A percentile compares a stretch with the other conserved stretches of the same genome.
These are phyloP conservation scores for Pichia ethanolica DNA, from an alignment of 805 yeast genomes.

Conservation along the genomic window DNA sequence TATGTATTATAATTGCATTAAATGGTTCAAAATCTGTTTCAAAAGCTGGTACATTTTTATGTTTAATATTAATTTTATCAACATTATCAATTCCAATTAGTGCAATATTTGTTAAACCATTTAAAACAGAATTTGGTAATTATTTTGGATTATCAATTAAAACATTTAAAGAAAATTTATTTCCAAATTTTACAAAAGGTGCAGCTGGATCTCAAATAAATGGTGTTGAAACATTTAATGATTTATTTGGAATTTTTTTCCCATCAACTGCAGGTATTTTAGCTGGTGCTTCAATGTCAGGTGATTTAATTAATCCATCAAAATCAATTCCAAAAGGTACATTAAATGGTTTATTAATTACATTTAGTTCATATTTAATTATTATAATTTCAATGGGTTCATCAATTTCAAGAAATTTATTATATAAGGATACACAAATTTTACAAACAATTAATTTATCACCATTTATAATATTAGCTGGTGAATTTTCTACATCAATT, in stretches of 20 bases:
- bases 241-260: constrained; percentile 89
- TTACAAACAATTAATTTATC: constrained; percentile 74
- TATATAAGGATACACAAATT: constrained; percentile 74
- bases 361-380: constrained; percentile 68
- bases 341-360: constrained; percentile 67
- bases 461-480: constrained; percentile 63
- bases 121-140: constrained; percentile 41
- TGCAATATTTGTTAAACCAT: constrained; percentile 57
- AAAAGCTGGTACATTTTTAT: constrained; percentile 69
- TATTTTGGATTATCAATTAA: constrained; percentile 73
- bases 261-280: constrained; percentile 98
- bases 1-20: constrained; percentile 69
- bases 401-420: constrained; percentile 70
- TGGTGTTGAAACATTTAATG: constrained; percentile 66
- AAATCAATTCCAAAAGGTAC: constrained; percentile 93
- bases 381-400: constrained; percentile 78
- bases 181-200: constrained; percentile 76
- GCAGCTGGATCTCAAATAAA: constrained; percentile 81
- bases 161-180: constrained; percentile 57
- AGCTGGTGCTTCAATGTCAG: constrained; percentile 99
- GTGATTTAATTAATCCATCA: constrained; percentile 81
- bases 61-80: constrained; percentile 57
- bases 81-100: constrained; percentile 82
- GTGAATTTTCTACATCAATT: constrained; percentile 87
- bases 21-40: constrained; percentile 80